Conservation (phyloP, 257 asterid species). For the Salvia splendens region DNA sequence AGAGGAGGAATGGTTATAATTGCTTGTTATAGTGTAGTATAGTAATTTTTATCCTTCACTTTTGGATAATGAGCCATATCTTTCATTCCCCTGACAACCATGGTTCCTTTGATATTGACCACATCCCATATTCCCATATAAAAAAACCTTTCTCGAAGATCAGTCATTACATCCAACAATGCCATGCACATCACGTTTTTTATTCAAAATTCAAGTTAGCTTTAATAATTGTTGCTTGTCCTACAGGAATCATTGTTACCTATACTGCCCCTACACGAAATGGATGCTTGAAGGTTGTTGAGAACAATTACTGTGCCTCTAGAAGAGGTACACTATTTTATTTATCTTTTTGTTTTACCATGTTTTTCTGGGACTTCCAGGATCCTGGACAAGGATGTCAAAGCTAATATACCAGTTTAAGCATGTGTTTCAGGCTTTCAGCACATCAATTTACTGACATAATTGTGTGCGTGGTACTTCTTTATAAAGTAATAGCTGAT, state of each 20-base stretch:
- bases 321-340: conserved; percentile 64
- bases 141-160: conserved; percentile 1
- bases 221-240: conserved; percentile 8
- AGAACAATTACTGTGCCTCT: conserved; percentile 87
- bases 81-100: neutral
- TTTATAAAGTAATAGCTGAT: conserved; percentile 15
- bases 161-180: conserved; percentile 12
- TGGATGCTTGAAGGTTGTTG: conserved; percentile 94
- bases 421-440: too few species aligned
- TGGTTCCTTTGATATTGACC: neutral
- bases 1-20: neutral
- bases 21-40: neutral
- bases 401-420: too few species aligned
- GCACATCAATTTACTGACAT: too few species aligned
- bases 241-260: conserved; percentile 78
- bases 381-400: too few species aligned
- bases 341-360: neutral
- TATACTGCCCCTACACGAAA: conserved; percentile 69
- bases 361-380: too few species aligned
- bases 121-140: too few species aligned
- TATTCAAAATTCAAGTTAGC: neutral
- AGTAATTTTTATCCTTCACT: too few species aligned
- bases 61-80: neutral
- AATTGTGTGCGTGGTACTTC: neutral
- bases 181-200: conserved; percentile 1